Evolutionary conservation across 164 flowering plant species (phyloP).

Genomic region (Litsea cubeba): DNA sequence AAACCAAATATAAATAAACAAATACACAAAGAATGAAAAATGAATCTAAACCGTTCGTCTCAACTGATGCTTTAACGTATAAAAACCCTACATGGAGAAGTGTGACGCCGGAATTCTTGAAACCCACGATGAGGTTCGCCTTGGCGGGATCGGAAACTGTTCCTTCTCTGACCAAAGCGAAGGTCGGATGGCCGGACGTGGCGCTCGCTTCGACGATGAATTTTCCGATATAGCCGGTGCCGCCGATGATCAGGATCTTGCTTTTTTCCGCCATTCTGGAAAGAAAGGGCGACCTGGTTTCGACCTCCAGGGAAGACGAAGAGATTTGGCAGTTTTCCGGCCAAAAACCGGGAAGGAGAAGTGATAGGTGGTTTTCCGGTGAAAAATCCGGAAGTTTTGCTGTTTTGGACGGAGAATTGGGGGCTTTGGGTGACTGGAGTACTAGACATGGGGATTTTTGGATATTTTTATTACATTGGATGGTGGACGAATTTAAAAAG

Average conservation of each 20-base stretch:
- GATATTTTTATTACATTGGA: no score
- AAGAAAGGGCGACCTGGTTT: background rate
- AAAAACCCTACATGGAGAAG: slow-evolving; percentile 2
- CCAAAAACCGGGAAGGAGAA: no score
- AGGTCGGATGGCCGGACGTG: slow-evolving; percentile 51
- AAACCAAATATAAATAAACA: no score
- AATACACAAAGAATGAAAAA: background rate
- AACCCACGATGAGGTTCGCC: slow-evolving; percentile 10
- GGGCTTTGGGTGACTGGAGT: no score
- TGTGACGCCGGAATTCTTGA: slow-evolving; percentile 7
- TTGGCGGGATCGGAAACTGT: slow-evolving; percentile 46
- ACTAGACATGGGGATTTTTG: no score
- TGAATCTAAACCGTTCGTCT: background rate
- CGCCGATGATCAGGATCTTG: slow-evolving; percentile 61
- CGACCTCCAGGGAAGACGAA: background rate
- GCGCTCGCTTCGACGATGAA: slow-evolving; percentile 55
- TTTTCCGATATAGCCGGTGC: slow-evolving; percentile 64
- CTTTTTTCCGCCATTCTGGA: slow-evolving; percentile 35
- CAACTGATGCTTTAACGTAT: no score
- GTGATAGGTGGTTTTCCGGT: no score
- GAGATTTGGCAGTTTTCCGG: no score
- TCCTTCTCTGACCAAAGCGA: slow-evolving; percentile 38
- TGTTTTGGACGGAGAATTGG: no score
- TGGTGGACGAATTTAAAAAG: no score
- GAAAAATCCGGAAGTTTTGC: no score